Percentiles rank a stretch among this genome's conserved stretches.
Evolutionary conservation across 208 protist species (phyloP).

Genomic region (Acanthamoeba lenticulata): DNA sequence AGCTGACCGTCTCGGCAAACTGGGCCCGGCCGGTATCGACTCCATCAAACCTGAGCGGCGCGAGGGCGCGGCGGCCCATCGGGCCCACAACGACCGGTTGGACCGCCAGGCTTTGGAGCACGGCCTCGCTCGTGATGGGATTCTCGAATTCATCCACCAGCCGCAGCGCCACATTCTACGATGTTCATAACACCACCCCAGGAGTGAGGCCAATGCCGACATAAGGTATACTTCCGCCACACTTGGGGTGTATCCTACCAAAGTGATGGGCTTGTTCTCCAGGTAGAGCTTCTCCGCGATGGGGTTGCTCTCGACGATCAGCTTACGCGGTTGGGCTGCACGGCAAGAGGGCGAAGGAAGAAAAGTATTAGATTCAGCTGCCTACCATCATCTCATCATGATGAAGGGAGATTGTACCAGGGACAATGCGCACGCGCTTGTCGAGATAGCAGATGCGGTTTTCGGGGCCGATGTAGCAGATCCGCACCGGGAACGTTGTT

Average conservation of each 20-base stretch:
- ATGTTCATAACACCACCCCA: too few species aligned
- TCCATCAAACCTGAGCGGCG: neutral
- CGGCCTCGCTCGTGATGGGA: neutral
- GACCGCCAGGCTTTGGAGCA: neutral
- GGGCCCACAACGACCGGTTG: neutral
- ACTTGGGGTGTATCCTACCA: neutral
- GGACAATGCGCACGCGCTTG: neutral
- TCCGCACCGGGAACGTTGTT: neutral
- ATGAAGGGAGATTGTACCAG: neutral
- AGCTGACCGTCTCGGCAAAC: neutral
- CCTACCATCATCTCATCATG: too few species aligned
- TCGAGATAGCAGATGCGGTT: neutral
- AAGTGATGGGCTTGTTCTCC: neutral
- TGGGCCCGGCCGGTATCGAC: neutral
- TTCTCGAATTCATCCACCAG: neutral
- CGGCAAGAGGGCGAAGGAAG: neutral
- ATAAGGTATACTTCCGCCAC: too few species aligned
- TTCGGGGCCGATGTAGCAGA: neutral
- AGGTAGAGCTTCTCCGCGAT: neutral
- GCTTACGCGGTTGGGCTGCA: neutral
- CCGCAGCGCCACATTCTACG: neutral
- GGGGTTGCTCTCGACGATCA: neutral
- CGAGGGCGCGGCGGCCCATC: neutral
- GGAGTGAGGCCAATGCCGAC: too few species aligned
- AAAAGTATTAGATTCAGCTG: neutral